Percentiles rank a stretch among this genome's conserved stretches.
Evolutionary conservation across 371 early-diverging fungal genomes (phyloP).

Genomic region (Mortierella sp.): DNA sequence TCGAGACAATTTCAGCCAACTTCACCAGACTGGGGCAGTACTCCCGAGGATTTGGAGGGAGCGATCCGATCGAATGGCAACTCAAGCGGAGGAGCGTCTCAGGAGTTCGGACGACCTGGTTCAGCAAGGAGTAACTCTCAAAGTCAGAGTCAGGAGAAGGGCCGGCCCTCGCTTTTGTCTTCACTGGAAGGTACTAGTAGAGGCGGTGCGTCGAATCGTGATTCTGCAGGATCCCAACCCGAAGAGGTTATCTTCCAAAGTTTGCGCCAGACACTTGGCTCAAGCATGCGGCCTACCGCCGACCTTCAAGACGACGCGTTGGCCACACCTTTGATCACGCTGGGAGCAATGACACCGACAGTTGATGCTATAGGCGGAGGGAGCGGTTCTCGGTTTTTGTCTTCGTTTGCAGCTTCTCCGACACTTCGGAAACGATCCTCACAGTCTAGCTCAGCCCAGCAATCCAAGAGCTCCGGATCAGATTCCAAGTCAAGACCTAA

Average conservation of each 20-base stretch:
- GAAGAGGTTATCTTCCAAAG: conserved; percentile 46
- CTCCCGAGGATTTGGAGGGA: neutral
- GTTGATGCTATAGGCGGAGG: neutral
- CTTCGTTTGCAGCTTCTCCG: conserved; percentile 43
- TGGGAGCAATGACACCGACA: conserved; percentile 27
- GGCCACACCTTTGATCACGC: conserved; percentile 27
- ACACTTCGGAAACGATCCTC: conserved; percentile 35
- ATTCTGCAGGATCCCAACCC: neutral
- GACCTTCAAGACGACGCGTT: neutral
- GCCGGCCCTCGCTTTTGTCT: neutral
- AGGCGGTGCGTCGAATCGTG: neutral
- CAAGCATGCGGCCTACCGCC: neutral
- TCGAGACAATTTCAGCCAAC: neutral
- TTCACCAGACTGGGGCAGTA: conserved; percentile 9
- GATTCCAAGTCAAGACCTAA: neutral
- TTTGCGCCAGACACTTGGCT: conserved; percentile 21
- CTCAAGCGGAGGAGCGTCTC: neutral
- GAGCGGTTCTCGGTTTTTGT: conserved; percentile 7
- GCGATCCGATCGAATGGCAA: neutral
- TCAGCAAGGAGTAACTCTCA: neutral
- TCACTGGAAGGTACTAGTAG: neutral
- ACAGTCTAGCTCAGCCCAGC: neutral
- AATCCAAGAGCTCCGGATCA: conserved; percentile 4
- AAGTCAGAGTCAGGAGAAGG: neutral
- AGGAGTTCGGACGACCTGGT: neutral